A percentile compares a stretch with the other conserved stretches of the same genome.
phyloP scores from a whole-genome alignment of 106 monocot genomes.

The Narthecium ossifragum region DNA sequence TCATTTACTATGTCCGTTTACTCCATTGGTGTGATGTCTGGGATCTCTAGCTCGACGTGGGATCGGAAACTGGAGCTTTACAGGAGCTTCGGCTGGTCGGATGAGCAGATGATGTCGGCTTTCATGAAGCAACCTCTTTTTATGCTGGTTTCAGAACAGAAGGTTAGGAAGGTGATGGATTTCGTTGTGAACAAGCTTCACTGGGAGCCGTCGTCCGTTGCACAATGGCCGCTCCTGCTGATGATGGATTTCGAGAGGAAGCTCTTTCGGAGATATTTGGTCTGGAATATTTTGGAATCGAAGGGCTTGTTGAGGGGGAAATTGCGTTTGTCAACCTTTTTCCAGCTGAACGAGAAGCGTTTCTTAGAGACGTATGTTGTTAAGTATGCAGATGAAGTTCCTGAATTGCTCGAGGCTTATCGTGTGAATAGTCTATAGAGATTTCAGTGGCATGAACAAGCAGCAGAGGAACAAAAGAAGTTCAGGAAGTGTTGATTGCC shows the following conservation, averaged over 20 bases:
- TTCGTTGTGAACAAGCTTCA: neutral
- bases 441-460: too few species aligned
- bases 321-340: neutral
- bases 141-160: neutral
- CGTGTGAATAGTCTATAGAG: neutral
- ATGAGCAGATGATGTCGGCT: conserved; percentile 9
- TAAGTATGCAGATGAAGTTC: conserved; percentile 1
- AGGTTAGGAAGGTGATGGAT: neutral
- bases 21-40: conserved; percentile 10
- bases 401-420: conserved; percentile 10
- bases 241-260: conserved; percentile 12
- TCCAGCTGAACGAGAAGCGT: neutral
- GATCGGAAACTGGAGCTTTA: conserved; percentile 23
- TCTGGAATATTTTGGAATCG: conserved; percentile 5
- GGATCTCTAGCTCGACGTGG: conserved; percentile 2
- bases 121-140: conserved; percentile 15
- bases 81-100: conserved; percentile 28
- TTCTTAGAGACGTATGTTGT: conserved; percentile 17
- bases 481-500: too few species aligned
- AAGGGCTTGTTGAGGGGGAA: neutral
- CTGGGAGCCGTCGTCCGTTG: neutral
- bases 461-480: too few species aligned
- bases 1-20: conserved; percentile 13
- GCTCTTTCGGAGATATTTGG: conserved; percentile 8
- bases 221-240: neutral